Percentiles rank a stretch among this genome's conserved stretches.
Conservation (phyloP, 495 filamentous ascomycete species). For the Thozetella sp. region DNA sequence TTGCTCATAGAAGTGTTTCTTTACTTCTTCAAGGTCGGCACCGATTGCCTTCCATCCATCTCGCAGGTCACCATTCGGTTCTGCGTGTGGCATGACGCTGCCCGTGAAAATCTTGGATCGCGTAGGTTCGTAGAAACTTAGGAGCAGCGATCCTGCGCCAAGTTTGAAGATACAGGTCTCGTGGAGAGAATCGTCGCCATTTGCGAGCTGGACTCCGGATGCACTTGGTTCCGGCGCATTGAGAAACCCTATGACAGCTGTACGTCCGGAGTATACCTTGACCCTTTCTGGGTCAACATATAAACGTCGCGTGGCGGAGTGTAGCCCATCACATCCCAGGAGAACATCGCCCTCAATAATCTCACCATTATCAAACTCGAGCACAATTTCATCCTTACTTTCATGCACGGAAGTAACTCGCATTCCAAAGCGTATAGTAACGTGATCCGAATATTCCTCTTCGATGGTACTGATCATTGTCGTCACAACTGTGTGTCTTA, state of each 20-base stretch:
- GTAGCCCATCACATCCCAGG: neutral
- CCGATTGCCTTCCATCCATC: neutral
- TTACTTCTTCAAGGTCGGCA: neutral
- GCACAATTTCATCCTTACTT: neutral
- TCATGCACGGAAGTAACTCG: neutral
- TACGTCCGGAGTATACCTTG: neutral
- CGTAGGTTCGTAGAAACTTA: neutral
- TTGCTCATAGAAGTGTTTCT: neutral
- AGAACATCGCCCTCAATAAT: neutral
- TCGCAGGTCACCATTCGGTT: neutral
- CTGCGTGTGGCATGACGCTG: neutral
- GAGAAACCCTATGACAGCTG: neutral
- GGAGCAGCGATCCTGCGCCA: neutral
- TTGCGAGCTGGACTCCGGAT: neutral
- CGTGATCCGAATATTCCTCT: neutral
- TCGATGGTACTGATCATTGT: neutral
- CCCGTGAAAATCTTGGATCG: neutral
- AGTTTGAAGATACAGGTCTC: neutral
- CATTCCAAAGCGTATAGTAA: neutral
- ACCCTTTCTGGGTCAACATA: neutral
- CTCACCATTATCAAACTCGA: neutral
- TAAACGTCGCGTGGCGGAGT: neutral
- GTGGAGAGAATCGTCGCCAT: neutral
- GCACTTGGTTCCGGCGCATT: neutral
- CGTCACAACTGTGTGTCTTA: neutral